phyloP scores from a whole-genome alignment of 805 yeast species.

The Nakazawaea populi region DNA sequence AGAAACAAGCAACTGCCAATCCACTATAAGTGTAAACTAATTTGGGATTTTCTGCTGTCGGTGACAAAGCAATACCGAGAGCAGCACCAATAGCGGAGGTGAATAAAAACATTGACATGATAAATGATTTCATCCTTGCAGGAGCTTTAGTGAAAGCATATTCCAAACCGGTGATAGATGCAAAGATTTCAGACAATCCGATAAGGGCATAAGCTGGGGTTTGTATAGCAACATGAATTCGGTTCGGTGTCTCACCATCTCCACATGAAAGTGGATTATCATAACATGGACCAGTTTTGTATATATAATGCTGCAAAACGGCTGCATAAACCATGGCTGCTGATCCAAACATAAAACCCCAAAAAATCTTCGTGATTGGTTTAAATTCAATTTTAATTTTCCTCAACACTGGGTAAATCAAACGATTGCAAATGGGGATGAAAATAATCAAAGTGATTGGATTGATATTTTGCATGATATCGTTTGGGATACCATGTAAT shows the following conservation, averaged over 20 bases:
- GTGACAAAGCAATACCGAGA: conserved; percentile 64
- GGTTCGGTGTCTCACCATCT: conserved; percentile 23
- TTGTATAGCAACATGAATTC: conserved; percentile 56
- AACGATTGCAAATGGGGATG: conserved; percentile 63
- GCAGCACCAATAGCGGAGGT: conserved; percentile 78
- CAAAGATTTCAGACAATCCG: conserved; percentile 73
- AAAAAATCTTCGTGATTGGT: conserved; percentile 67
- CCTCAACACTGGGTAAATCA: conserved; percentile 50
- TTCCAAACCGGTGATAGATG: conserved; percentile 77
- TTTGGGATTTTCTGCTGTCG: conserved; percentile 65
- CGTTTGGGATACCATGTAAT: conserved; percentile 74
- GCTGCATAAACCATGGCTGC: conserved; percentile 72
- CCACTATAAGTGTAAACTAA: conserved; percentile 65
- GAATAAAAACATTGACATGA: conserved; percentile 51
- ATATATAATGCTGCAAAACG: conserved; percentile 65
- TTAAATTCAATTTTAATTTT: conserved; percentile 44
- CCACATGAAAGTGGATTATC: conserved; percentile 50
- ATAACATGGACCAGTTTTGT: conserved; percentile 70
- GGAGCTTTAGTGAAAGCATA: conserved; percentile 85
- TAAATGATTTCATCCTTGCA: conserved; percentile 55
- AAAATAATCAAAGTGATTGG: conserved; percentile 72
- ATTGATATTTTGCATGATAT: conserved; percentile 69
- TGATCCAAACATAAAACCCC: conserved; percentile 63
- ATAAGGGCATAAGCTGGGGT: conserved; percentile 64
- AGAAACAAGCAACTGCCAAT: conserved; percentile 50